Conservation (phyloP, 306 rosid species). For the Cicer bijugum region DNA sequence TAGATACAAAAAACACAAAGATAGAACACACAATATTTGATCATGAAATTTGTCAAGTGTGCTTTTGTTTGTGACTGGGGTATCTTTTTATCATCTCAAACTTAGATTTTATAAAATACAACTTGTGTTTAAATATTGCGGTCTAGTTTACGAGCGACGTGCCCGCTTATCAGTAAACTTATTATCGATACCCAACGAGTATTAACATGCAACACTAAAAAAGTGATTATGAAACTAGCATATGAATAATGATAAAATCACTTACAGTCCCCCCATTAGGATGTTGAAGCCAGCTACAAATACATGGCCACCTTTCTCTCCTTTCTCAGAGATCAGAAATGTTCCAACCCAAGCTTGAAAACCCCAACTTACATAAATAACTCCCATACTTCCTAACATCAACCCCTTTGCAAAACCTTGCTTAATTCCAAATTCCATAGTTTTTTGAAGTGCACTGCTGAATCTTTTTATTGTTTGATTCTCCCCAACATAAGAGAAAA, state of each 20-base stretch:
- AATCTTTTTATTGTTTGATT: conserved; percentile 67
- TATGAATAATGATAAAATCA: conserved; percentile 38
- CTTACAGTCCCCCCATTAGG: conserved; percentile 97
- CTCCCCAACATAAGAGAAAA: conserved; percentile 84
- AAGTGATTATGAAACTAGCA: background rate
- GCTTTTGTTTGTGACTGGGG: too few relatives aligned
- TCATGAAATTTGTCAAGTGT: too few relatives aligned
- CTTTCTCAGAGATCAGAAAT: conserved; percentile 64
- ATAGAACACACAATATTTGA: too few relatives aligned
- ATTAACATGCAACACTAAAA: background rate
- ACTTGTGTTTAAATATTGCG: too few relatives aligned
- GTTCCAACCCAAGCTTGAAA: conserved; percentile 97
- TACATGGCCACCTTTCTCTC: conserved; percentile 80
- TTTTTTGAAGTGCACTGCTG: conserved; percentile 70
- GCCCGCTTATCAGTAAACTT: too few relatives aligned
- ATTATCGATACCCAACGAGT: too few relatives aligned
- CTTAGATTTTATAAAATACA: too few relatives aligned
- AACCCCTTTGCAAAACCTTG: conserved; percentile 79
- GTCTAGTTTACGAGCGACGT: too few relatives aligned
- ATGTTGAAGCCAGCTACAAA: conserved; percentile 85
- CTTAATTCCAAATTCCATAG: conserved; percentile 69
- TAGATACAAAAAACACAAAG: too few relatives aligned
- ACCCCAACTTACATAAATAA: conserved; percentile 85
- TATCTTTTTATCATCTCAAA: too few relatives aligned
- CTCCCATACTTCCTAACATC: conserved; percentile 92